Conservation (phyloP, 208 protist species). For the Crithidia brevicula region DNA sequence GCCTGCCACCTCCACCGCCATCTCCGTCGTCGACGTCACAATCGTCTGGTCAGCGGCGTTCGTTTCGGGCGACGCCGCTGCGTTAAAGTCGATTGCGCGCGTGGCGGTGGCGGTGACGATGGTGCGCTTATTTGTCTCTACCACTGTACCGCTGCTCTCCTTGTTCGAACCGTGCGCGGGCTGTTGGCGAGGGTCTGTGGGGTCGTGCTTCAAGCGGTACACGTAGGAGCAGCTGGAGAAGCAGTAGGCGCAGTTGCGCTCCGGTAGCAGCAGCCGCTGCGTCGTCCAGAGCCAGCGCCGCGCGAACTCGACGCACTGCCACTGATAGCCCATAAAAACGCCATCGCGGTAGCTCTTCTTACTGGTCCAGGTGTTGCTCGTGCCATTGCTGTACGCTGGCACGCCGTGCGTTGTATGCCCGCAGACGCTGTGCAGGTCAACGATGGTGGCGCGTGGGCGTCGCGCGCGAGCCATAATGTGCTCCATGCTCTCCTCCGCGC, state of each 20-base stretch:
- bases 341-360: conserved; percentile 48
- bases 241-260: conserved; percentile 51
- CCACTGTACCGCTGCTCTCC: conserved; percentile 14
- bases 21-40: background rate
- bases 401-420: conserved; percentile 64
- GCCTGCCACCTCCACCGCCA: background rate
- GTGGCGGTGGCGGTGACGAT: background rate
- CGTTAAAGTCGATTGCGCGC: background rate
- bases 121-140: background rate
- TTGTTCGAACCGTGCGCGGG: background rate
- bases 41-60: conserved; percentile 4
- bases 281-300: conserved; percentile 73
- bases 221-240: conserved; percentile 40
- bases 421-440: conserved; percentile 52
- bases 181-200: conserved; percentile 3
- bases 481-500: background rate
- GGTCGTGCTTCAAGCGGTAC: conserved; percentile 25
- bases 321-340: conserved; percentile 84
- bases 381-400: conserved; percentile 76
- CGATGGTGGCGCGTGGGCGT: conserved; percentile 1
- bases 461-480: background rate
- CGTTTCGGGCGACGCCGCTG: no score
- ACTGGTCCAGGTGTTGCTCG: conserved; percentile 47
- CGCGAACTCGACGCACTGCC: conserved; percentile 90
- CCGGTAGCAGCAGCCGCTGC: conserved; percentile 66